A percentile compares a stretch with the other conserved stretches of the same genome.
phyloP scores from a whole-genome alignment of 1,139 yeast genomes.

The Tardiomyces blankii region DNA sequence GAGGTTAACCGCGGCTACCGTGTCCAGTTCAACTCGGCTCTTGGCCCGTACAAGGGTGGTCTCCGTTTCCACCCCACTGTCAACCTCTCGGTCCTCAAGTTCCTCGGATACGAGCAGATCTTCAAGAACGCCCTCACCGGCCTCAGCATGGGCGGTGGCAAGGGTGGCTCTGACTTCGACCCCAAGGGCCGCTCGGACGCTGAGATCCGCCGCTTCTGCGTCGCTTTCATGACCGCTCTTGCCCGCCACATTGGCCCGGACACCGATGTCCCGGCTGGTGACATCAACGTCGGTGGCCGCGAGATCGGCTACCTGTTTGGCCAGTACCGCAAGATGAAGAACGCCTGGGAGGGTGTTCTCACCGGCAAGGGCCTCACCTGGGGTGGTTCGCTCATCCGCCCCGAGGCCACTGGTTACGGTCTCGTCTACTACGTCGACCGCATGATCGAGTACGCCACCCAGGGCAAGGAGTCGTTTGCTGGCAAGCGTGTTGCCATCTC shows the following conservation, averaged over 20 bases:
- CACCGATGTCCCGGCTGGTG: slow-evolving; percentile 98
- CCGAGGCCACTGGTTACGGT: slow-evolving; percentile 99
- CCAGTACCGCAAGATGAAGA: slow-evolving; percentile 86
- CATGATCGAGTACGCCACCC: slow-evolving; percentile 89
- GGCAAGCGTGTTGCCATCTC: slow-evolving; percentile 95
- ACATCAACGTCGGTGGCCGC: slow-evolving; percentile 89
- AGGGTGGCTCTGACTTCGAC: slow-evolving; percentile 98
- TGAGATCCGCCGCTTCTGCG: slow-evolving; percentile 96
- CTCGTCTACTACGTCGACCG: slow-evolving; percentile 92
- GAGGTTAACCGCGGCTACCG: slow-evolving; percentile 97
- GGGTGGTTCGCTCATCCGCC: slow-evolving; percentile 99
- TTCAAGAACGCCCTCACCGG: slow-evolving; percentile 98
- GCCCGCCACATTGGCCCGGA: slow-evolving; percentile 94
- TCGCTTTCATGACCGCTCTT: slow-evolving; percentile 89
- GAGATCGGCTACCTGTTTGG: slow-evolving; percentile 92
- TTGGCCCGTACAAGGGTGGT: slow-evolving; percentile 99
- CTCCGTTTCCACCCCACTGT: slow-evolving; percentile 96
- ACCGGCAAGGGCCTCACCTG: slow-evolving; percentile 97
- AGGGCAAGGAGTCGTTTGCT: slow-evolving; percentile 76
- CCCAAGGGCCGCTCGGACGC: slow-evolving; percentile 88
- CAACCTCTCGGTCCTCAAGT: slow-evolving; percentile 87
- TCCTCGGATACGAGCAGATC: slow-evolving; percentile 96
- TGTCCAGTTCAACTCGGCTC: slow-evolving; percentile 96
- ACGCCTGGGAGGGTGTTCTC: slow-evolving; percentile 93
- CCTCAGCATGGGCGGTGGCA: slow-evolving; percentile 98